Evolutionary conservation across 1,139 yeast species (phyloP), one percentile per base, ranked within the genome.

Genomic region (Scheffersomyces insectosa): DNA sequence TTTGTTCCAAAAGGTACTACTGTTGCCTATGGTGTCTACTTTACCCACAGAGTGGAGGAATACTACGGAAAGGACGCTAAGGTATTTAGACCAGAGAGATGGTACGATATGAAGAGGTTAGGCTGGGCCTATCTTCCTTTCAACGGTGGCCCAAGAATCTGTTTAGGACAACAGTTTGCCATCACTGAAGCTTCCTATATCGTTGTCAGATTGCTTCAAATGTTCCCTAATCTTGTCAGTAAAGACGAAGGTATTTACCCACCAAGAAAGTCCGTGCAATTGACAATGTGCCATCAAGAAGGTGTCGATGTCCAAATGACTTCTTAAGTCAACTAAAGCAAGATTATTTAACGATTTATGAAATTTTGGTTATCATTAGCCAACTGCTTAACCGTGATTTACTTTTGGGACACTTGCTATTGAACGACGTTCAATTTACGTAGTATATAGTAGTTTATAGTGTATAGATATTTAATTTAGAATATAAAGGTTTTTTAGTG

Each of bases 101-200:
- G 65, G 65, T 54, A 54, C 7, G 44, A 45, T 13, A 38, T 44
- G n/a, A 48, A 42, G 38, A 69, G 69, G 46, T 60, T 66, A 35
- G 75, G 76, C 28, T 68, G 74, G 73, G 69, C 75, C 6, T 72
- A 66, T 50, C 60, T 71, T 48, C 77, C 77, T 36, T 72, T 72
- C 58, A 71, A 70, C 42, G 72, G 75, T 42, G 76, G 77, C 12
- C 76, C 75, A 37, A 58, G 77, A 50, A 66, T 71, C 33, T 70
- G 76, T 48, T 63, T 72, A 50, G 77, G 76, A 15, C 77, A 72
- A 51, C 77, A 72, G 49, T 72, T 70, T 63, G 77, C 77, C 6
- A 63, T 72, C 38, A 72, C 77, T 12, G 77, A 72, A 54, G 74
- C 75, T 10, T 63, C 71, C 2, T 72, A 66, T 45, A 54, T 65